Conservation (phyloP, 352 stramenopile species). For the Globisporangium nagaii region DNA sequence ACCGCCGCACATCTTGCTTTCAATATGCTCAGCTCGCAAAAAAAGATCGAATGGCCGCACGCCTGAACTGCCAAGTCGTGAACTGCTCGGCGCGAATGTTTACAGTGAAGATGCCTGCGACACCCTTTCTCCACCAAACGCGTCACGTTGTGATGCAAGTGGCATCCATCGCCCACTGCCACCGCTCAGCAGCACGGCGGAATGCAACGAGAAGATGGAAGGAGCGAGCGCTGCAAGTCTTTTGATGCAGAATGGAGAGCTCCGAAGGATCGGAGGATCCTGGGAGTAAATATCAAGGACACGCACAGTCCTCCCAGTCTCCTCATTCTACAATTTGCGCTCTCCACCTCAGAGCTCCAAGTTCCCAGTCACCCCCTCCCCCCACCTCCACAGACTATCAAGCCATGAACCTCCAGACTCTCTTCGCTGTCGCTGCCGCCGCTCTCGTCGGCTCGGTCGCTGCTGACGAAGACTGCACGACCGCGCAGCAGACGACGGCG, state of each 20-base stretch:
- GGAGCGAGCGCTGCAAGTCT: too few relatives aligned
- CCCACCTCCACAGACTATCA: not conserved
- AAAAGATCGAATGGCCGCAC: not conserved
- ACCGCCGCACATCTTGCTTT: not conserved
- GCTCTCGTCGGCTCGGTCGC: constrained; percentile 14
- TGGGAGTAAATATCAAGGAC: too few relatives aligned
- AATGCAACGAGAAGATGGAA: not conserved
- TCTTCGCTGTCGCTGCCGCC: constrained; percentile 14
- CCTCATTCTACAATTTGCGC: constrained; percentile 10
- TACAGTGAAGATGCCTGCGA: too few relatives aligned
- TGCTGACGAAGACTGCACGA: constrained; percentile 12
- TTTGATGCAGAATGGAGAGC: not conserved
- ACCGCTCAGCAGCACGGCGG: not conserved
- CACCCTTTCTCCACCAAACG: not conserved
- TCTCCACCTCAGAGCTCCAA: constrained; percentile 7
- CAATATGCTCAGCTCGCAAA: not conserved
- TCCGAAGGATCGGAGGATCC: too few relatives aligned
- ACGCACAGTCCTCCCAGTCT: not conserved
- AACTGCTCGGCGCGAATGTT: too few relatives aligned
- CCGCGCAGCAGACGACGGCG: constrained; percentile 12
- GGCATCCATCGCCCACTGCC: not conserved
- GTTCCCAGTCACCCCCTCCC: not conserved
- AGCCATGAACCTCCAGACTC: constrained; percentile 2
- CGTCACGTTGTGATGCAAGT: constrained; percentile 8
- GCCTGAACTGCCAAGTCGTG: constrained; percentile 1